Evolutionary conservation across 768 basidiomycete species (phyloP).

Genomic region (Sarcomyxa edulis): DNA sequence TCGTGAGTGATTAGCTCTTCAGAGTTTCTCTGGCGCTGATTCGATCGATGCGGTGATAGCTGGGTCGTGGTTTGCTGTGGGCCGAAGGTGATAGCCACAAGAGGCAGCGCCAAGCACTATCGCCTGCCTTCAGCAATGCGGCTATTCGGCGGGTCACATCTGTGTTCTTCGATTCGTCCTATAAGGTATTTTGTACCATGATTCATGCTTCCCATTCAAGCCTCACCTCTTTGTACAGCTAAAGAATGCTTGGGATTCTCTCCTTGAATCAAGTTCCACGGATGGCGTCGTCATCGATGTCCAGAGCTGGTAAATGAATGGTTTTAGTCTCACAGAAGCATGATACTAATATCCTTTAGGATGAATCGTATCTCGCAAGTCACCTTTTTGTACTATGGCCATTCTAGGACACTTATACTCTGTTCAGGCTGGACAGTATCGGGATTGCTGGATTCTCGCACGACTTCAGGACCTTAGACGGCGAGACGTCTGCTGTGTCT

Average conservation of each 20-base stretch:
- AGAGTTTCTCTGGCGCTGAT: neutral
- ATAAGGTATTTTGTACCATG: conserved; percentile 32
- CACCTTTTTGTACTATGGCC: too few relatives aligned
- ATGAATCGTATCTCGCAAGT: conserved; percentile 43
- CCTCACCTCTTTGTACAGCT: conserved; percentile 17
- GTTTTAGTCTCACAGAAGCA: neutral
- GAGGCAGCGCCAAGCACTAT: conserved; percentile 44
- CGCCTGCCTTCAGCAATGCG: conserved; percentile 48
- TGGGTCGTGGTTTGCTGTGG: conserved; percentile 35
- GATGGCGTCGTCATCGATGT: conserved; percentile 37
- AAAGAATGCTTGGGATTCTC: conserved; percentile 23
- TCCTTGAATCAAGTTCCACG: conserved; percentile 18
- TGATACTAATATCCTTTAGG: conserved; percentile 6
- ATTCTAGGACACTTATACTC: neutral
- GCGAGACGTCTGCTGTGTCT: conserved; percentile 35
- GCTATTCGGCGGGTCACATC: conserved; percentile 39
- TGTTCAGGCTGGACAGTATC: conserved; percentile 51
- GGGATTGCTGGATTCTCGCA: conserved; percentile 58
- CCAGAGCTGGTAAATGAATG: conserved; percentile 33
- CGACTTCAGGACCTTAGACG: conserved; percentile 48
- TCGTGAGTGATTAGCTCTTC: conserved; percentile 21
- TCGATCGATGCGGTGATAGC: conserved; percentile 18
- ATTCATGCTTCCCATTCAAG: neutral
- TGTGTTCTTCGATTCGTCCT: conserved; percentile 46
- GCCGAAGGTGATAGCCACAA: conserved; percentile 42